phyloP scores from a whole-genome alignment of 371 early-diverging fungal genomes.

The Mycotypha africana region DNA sequence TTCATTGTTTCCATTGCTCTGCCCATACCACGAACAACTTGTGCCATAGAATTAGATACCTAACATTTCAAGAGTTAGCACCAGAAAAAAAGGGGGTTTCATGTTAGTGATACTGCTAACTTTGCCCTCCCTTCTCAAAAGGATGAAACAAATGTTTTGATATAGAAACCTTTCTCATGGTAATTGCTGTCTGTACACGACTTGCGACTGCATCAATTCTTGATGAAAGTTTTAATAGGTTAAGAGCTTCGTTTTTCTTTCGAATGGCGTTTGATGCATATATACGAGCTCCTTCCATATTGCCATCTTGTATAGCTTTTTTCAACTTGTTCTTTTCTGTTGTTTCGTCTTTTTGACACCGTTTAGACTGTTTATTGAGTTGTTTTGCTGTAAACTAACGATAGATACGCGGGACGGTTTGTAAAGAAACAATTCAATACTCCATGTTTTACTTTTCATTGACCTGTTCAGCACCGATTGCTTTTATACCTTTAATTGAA shows the following conservation, averaged over 20 bases:
- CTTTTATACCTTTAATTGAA: conserved; percentile 60
- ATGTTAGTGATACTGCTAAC: no score
- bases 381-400: conserved; percentile 94
- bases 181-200: conserved; percentile 92
- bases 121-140: no score
- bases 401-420: background rate
- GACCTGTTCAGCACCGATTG: background rate
- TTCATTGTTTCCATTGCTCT: conserved; percentile 91
- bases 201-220: conserved; percentile 92
- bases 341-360: conserved; percentile 81
- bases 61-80: conserved; percentile 1
- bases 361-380: conserved; percentile 79
- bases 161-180: conserved; percentile 75
- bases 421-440: background rate
- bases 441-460: background rate
- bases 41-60: conserved; percentile 74
- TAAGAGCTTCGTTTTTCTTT: conserved; percentile 92
- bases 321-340: conserved; percentile 83
- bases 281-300: conserved; percentile 91
- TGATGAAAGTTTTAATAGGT: conserved; percentile 80
- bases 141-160: background rate
- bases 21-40: conserved; percentile 89
- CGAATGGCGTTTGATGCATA: conserved; percentile 96
- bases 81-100: background rate
- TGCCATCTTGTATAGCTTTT: conserved; percentile 92